Evolutionary conservation across 164 flowering plant genomes (phyloP), one percentile per base, ranked within the genome.

Genomic region (Nymphaea colorata): DNA sequence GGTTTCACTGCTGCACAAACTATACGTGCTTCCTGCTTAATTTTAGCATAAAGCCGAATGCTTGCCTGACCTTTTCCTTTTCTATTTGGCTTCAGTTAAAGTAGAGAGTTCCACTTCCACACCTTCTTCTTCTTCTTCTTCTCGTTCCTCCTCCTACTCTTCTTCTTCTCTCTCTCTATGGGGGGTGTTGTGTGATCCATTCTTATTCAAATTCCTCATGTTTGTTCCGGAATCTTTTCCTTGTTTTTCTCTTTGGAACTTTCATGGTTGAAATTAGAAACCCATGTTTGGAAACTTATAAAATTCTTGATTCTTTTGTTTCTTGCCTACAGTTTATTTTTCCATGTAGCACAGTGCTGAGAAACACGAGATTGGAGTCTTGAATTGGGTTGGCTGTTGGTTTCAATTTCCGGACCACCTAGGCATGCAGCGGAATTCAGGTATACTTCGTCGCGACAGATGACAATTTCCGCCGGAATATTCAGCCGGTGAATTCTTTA

Each of bases 21-120:
- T 8, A 5, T 15, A 15, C 14, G 57, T 15, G 14, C 14, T 15
- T 51, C 57, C 57, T 8, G 57, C 57, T 51, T 51, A 51, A 51
- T 51, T 51, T 51, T 51, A 15, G 57, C 64, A 61, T 76, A 76
- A 81, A 82, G 78, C 62, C 4, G 70, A 61, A 71, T 74, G 74
- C 70, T 69, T 73, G 73, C 15, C 59, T 66, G 67, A 74, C 61
- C 84, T 83, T 85, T 89, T 79, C 72, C 83, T 85, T 86, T 70
- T 73, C 78, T 69, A 79, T 68, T 73, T 70, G 73, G 72, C 78
- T 87, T 83, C 96, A 72, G 90, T 87, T 86, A 89, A 89, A 86
- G 92, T 79, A 41, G 83, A 74, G 74, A 70, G 69, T 11, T 25
- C 44, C 3, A 10, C 12, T 44, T 65, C 14, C 18, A 4, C 57